These are phyloP conservation scores for Alternaria dauci DNA, from an alignment of 2,329 filamentous ascomycete genomes.

Conservation along the genomic window DNA sequence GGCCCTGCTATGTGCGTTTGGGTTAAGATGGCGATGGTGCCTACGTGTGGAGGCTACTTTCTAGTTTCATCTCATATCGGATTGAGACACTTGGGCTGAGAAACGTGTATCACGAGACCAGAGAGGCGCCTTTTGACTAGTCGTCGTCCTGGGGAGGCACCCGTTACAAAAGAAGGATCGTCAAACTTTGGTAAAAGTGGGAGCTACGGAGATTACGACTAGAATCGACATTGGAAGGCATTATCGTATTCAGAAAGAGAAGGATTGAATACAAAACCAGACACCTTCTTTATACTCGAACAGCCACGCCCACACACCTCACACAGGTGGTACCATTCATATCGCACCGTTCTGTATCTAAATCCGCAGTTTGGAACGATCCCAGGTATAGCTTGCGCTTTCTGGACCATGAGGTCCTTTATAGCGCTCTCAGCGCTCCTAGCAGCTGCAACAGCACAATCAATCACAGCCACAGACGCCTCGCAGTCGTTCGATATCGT, in stretches of 20 bases:
- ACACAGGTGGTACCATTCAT: not conserved
- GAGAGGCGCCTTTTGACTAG: not conserved
- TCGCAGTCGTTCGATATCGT: constrained; percentile 14
- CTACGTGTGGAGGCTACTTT: not conserved
- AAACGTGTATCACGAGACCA: not conserved
- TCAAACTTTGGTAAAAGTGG: not conserved
- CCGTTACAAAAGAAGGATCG: not conserved
- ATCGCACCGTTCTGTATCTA: not conserved
- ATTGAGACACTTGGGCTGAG: not conserved
- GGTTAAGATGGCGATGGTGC: constrained; percentile 3
- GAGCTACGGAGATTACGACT: not conserved
- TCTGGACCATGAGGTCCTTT: constrained; percentile 11
- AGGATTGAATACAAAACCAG: not conserved
- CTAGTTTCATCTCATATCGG: not conserved
- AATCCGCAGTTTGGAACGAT: not conserved
- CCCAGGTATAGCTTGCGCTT: not conserved
- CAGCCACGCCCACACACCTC: not conserved
- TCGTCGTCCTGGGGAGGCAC: not conserved
- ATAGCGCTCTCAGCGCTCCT: constrained; percentile 8
- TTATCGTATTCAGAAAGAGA: not conserved
- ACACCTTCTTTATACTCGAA: not conserved
- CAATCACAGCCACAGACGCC: constrained; percentile 10
- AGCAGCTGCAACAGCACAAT: constrained; percentile 12
- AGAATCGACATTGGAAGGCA: not conserved
- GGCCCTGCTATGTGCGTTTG: not conserved